A percentile compares a stretch with the other conserved stretches of the same genome.
phyloP scores from a whole-genome alignment of 2,329 filamentous ascomycete species.

The Fusarium sp. region DNA sequence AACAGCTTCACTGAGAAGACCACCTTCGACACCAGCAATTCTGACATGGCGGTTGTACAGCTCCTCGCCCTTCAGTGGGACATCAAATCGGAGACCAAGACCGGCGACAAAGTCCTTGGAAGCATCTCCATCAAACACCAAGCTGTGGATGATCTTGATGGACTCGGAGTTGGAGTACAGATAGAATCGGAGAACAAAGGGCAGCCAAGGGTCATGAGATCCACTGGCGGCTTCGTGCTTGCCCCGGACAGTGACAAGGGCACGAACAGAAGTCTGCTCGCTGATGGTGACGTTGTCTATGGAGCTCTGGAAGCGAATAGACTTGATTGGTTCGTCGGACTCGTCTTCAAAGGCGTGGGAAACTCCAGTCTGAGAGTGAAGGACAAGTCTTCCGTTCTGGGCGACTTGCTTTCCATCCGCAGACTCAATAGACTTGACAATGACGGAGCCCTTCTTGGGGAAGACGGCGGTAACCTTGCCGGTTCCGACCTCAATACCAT shows the following conservation, averaged over 20 bases:
- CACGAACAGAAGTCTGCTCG: slow-evolving; percentile 46
- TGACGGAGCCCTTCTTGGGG: slow-evolving; percentile 52
- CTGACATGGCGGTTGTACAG: slow-evolving; percentile 69
- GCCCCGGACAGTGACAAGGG: slow-evolving; percentile 59
- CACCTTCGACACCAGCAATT: slow-evolving; percentile 64
- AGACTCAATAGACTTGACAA: slow-evolving; percentile 54
- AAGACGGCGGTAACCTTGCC: slow-evolving; percentile 56
- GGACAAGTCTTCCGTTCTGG: slow-evolving; percentile 60
- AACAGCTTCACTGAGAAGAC: slow-evolving; percentile 67
- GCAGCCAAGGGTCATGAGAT: slow-evolving; percentile 59
- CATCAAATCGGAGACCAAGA: slow-evolving; percentile 64
- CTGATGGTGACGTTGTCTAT: slow-evolving; percentile 63
- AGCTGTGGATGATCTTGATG: slow-evolving; percentile 64
- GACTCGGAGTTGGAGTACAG: slow-evolving; percentile 67
- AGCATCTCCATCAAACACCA: slow-evolving; percentile 64
- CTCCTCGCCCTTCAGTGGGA: slow-evolving; percentile 63
- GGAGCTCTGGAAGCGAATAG: slow-evolving; percentile 59
- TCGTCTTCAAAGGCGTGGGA: slow-evolving; percentile 44
- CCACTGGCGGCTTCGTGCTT: slow-evolving; percentile 48
- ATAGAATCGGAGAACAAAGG: slow-evolving; percentile 64
- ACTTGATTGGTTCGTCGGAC: slow-evolving; percentile 48
- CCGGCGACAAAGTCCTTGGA: slow-evolving; percentile 63
- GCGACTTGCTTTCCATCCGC: slow-evolving; percentile 55
- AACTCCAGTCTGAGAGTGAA: slow-evolving; percentile 62
- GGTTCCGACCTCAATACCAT: slow-evolving; percentile 54